Conservation (phyloP, 129 eudicot species). For the Centaurea solstitialis region DNA sequence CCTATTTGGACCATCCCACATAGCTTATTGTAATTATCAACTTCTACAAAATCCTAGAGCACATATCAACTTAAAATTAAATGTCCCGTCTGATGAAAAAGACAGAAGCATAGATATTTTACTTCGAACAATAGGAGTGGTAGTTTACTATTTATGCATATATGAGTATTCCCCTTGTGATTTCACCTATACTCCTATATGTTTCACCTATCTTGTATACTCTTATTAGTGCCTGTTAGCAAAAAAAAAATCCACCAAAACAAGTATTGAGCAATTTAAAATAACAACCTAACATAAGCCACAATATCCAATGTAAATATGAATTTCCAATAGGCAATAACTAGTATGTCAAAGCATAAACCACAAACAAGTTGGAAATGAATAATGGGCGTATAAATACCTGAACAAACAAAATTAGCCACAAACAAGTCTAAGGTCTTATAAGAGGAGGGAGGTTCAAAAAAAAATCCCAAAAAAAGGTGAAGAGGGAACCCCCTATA, state of each 20-base stretch:
- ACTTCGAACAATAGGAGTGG: background rate
- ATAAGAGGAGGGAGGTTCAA: background rate
- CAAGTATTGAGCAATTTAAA: background rate
- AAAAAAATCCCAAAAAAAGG: background rate
- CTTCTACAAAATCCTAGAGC: background rate
- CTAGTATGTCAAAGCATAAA: background rate
- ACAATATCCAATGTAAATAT: background rate
- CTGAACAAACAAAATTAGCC: background rate
- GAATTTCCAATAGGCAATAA: background rate
- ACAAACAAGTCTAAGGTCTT: background rate
- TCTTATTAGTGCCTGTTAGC: background rate
- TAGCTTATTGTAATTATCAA: background rate
- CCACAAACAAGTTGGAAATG: background rate
- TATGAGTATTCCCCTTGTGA: background rate
- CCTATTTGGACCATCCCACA: constrained; percentile 1
- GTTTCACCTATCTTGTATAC: background rate
- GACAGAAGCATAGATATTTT: background rate
- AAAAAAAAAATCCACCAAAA: background rate
- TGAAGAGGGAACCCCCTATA: background rate
- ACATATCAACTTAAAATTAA: background rate
- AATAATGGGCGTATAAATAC: background rate
- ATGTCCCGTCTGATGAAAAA: background rate
- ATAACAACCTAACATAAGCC: background rate
- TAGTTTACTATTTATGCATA: background rate
- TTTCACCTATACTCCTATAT: background rate